A percentile compares a stretch with the other conserved stretches of the same genome.
Evolutionary conservation across 495 filamentous ascomycete genomes (phyloP).

Genomic region (Neurospora sp.): DNA sequence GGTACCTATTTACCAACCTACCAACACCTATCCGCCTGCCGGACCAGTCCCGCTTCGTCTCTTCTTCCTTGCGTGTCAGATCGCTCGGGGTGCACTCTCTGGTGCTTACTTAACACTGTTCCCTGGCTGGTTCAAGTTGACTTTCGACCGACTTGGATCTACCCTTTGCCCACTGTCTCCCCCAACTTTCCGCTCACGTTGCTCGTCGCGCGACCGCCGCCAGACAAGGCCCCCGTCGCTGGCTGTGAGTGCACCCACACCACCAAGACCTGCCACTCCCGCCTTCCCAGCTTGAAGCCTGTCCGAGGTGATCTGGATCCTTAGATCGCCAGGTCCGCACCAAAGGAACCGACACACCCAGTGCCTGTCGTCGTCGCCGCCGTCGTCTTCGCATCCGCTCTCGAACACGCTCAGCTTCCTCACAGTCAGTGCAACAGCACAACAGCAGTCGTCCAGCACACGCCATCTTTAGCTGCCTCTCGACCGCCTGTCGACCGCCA

Average conservation of each 20-base stretch:
- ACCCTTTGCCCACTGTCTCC: neutral
- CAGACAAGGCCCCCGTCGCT: neutral
- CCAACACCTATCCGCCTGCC: neutral
- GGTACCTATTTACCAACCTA: neutral
- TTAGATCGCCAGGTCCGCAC: neutral
- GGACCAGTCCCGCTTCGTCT: neutral
- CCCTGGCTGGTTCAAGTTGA: neutral
- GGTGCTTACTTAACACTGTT: neutral
- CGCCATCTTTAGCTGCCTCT: neutral
- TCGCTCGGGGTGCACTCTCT: neutral
- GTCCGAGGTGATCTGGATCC: neutral
- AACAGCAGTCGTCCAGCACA: neutral
- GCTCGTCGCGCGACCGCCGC: neutral
- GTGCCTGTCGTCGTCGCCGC: conserved; percentile 1
- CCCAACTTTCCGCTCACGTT: neutral
- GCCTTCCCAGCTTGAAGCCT: neutral
- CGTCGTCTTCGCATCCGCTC: conserved; percentile 5
- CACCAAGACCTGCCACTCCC: neutral
- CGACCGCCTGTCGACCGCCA: conserved; percentile 8
- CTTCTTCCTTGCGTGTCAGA: neutral
- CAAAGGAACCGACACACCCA: neutral
- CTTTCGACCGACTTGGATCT: neutral
- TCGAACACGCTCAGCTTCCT: neutral
- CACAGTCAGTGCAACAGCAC: neutral
- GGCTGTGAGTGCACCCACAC: neutral